Evolutionary conservation across 176 grass and related monocot genomes (phyloP).

Genomic region (barley (Hordeum vulgare)): MorexV3_pseudomolecules_assembly NC_058520.1:433146570-433147069

Average conservation of each 20-base stretch:
- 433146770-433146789: conserved; percentile 8
- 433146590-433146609: neutral
- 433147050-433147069: neutral
- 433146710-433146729: neutral
- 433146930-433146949: neutral
- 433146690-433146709: neutral
- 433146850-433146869: neutral
- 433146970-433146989: neutral
- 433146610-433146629: conserved; percentile 32
- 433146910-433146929: neutral
- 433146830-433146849: neutral
- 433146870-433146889: neutral
- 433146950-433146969: neutral
- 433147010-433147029: neutral
- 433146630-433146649: neutral
- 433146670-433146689: neutral
- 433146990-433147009: neutral
- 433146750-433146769: neutral
- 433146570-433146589: neutral
- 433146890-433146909: no score
- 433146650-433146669: neutral
- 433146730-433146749: neutral
- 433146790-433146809: conserved; percentile 31
- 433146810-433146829: conserved; percentile 19
- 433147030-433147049: neutral